Percentiles rank a stretch among this genome's conserved stretches.
Conservation (phyloP, 2,329 filamentous ascomycete species). For the Plectosphaerella sp. region DNA sequence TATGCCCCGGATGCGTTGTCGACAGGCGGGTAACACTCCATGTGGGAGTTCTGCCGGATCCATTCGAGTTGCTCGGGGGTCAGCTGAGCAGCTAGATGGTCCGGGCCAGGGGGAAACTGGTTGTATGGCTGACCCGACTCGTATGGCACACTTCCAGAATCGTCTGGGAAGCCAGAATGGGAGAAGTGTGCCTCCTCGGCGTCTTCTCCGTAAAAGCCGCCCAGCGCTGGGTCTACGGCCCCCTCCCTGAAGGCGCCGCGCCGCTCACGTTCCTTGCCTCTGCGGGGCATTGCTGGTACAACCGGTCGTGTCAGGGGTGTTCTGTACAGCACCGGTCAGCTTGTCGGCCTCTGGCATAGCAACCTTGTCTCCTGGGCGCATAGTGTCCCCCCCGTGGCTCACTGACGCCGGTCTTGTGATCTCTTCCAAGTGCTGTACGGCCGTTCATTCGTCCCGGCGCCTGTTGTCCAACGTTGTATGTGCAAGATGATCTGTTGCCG, state of each 20-base stretch:
- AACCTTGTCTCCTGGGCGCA: not conserved
- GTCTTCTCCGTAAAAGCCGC: not conserved
- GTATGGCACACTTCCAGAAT: not conserved
- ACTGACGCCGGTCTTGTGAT: not conserved
- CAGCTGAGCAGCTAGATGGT: not conserved
- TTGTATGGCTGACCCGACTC: not conserved
- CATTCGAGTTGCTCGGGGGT: not conserved
- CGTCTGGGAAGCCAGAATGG: not conserved
- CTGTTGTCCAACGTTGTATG: too few relatives aligned
- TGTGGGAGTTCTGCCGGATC: not conserved
- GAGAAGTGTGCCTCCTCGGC: not conserved
- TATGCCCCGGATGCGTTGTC: not conserved
- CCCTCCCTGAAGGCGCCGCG: not conserved
- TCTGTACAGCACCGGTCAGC: not conserved
- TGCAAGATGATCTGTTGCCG: too few relatives aligned
- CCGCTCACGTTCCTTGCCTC: not conserved
- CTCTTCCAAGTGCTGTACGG: not conserved
- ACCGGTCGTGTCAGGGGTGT: not conserved
- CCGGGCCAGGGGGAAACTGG: not conserved
- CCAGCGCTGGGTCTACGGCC: not conserved
- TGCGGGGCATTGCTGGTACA: not conserved
- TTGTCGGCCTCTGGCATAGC: not conserved
- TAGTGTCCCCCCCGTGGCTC: not conserved
- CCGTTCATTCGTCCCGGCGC: too few relatives aligned
- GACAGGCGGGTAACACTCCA: not conserved